Evolutionary conservation across 2,329 filamentous ascomycete species (phyloP), one percentile per base, ranked within the genome.

Genomic region (Trichoderma cornu-damae): DNA sequence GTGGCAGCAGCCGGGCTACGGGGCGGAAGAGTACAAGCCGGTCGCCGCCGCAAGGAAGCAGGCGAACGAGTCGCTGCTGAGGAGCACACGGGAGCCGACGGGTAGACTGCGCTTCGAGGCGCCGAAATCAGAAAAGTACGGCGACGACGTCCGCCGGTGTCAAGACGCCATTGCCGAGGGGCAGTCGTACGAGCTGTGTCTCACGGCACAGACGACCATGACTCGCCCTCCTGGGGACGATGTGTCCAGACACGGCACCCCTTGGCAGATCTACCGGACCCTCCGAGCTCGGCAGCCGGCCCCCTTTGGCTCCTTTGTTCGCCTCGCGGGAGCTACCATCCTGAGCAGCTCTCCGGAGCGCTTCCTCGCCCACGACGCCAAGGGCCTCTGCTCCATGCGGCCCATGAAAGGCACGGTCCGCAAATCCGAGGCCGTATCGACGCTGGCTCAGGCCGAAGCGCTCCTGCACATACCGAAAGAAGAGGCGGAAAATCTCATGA

Each of bases 391-490:
- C 68, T 84, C 88, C 60, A 94, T 96, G 79, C 85, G 92, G 6
- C 93, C 93, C 0, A 97, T 97, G 84, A 97, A 97, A 75, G 93
- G 93, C 47, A 97, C 93, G 0, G 90, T 96, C n/a, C 86, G 86
- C 64, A 96, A 96, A 65, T 82, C 81, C 0, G 75, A 78, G 1
- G 77, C 77, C 1, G 84, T 80, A 0, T 69, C 87, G 35, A 94
- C 87, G 0, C 77, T 88, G n/a, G 81, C 79, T 4, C 81, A 88
- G 65, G 92, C 93, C 1, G 84, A 86, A 60, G 74, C 76, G 26
- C 82, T 95, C 37, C 81, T 96, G 12, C 83, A 87, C 58, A 81
- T 89, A 0, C 87, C 89, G 20, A 97, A 97, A 70, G 94, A 97
- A 71, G 86, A 89, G 65, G 93, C 93, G 0, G 93, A 97, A 75